These are phyloP conservation scores for Amylocystis lapponica DNA, from an alignment of 768 basidiomycete species.

Conservation along the genomic window DNA sequence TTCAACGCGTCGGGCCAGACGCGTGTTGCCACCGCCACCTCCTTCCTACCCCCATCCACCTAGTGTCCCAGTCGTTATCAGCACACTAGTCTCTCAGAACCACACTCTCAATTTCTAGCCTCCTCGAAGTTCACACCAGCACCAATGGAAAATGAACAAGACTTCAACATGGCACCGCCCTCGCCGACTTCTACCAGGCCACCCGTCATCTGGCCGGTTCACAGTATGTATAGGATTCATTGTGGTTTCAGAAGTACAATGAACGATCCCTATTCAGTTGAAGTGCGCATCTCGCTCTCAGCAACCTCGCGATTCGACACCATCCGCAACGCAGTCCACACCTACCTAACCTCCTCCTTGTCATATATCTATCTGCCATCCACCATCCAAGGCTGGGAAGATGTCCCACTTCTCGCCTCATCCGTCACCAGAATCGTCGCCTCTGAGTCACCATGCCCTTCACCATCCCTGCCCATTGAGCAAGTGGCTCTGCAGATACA, in stretches of 20 bases:
- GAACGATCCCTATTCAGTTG: slow-evolving; percentile 45
- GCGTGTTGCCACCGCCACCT: no score
- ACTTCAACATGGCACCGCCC: slow-evolving; percentile 20
- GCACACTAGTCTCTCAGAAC: no score
- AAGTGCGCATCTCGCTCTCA: slow-evolving; percentile 68
- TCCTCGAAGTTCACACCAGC: no score
- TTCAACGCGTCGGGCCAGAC: no score
- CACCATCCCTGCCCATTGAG: slow-evolving; percentile 42
- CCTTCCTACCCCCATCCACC: no score
- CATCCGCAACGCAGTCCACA: slow-evolving; percentile 56
- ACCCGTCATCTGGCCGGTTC: slow-evolving; percentile 53
- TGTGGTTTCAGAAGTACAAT: no score
- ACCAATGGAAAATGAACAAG: slow-evolving; percentile 18
- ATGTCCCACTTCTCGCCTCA: slow-evolving; percentile 58
- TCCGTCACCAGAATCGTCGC: slow-evolving; percentile 75
- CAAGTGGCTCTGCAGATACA: slow-evolving; percentile 73
- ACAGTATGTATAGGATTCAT: slow-evolving; percentile 49
- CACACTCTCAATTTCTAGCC: no score
- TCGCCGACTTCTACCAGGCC: slow-evolving; percentile 2
- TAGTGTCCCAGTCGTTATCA: no score
- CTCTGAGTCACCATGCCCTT: slow-evolving; percentile 61
- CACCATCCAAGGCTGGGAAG: slow-evolving; percentile 73
- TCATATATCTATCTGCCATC: slow-evolving; percentile 68
- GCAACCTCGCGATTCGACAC: slow-evolving; percentile 74
- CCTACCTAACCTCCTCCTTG: slow-evolving; percentile 50